A percentile compares a stretch with the other conserved stretches of the same genome.
phyloP scores from a whole-genome alignment of 768 basidiomycete genomes.

The Tulasnella sp. region DNA sequence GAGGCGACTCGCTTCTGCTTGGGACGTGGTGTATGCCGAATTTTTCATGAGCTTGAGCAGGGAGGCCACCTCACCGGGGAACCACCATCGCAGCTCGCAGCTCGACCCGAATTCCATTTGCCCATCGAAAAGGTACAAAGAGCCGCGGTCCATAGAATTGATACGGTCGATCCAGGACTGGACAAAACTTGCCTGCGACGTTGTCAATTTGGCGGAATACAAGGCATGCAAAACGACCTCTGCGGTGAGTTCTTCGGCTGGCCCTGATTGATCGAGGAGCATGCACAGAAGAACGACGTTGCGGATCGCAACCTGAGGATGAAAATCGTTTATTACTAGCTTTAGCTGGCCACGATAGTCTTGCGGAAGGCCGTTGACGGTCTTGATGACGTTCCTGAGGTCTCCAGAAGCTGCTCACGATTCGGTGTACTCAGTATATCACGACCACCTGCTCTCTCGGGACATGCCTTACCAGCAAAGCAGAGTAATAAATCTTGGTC shows the following conservation, averaged over 20 bases:
- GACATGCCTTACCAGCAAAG: constrained; percentile 15
- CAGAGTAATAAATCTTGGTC: constrained; percentile 13
- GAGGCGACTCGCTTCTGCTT: not conserved
- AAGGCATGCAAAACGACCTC: constrained; percentile 49
- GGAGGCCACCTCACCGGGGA: not conserved
- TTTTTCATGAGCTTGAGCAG: not conserved
- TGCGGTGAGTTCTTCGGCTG: constrained; percentile 38
- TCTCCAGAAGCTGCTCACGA: constrained; percentile 46
- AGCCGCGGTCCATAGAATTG: constrained; percentile 30
- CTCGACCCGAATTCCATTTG: too few species aligned
- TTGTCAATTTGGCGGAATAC: constrained; percentile 46
- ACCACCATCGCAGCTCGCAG: not conserved
- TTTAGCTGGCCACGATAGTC: constrained; percentile 42
- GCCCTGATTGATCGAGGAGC: constrained; percentile 36
- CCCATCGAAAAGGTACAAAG: not conserved
- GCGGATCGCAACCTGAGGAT: constrained; percentile 36
- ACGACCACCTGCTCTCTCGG: not conserved
- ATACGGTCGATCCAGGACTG: constrained; percentile 31
- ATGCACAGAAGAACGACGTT: constrained; percentile 46
- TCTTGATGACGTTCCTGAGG: constrained; percentile 45
- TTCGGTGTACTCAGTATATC: not conserved
- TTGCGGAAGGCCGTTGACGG: constrained; percentile 43
- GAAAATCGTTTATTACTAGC: constrained; percentile 44
- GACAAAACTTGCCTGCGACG: constrained; percentile 35
- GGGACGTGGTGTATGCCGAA: not conserved